Evolutionary conservation across 1,284 basidiomycete genomes (phyloP).

Genomic region (Malassezia pachydermatis): DNA sequence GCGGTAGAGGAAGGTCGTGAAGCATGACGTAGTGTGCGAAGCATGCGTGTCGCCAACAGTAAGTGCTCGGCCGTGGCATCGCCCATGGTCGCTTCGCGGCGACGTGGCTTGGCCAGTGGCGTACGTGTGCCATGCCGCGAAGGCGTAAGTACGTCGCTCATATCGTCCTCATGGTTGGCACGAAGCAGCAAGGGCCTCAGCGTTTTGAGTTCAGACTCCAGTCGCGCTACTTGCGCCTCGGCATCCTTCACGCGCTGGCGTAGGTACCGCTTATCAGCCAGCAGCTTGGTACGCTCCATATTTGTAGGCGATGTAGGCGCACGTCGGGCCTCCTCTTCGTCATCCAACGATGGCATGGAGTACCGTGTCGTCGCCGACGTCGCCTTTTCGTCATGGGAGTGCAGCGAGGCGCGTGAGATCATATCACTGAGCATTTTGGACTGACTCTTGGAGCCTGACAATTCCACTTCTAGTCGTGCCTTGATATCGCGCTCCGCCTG

Average conservation of each 20-base stretch:
- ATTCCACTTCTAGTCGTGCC: slow-evolving; percentile 38
- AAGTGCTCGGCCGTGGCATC: slow-evolving; percentile 51
- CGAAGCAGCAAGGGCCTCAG: slow-evolving; percentile 39
- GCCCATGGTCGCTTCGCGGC: slow-evolving; percentile 44
- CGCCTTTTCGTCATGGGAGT: slow-evolving; percentile 22
- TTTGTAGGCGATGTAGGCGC: slow-evolving; percentile 25
- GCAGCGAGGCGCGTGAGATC: slow-evolving; percentile 31
- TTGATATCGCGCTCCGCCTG: slow-evolving; percentile 29
- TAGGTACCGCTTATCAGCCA: slow-evolving; percentile 42
- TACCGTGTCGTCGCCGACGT: not conserved
- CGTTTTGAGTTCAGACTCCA: slow-evolving; percentile 39
- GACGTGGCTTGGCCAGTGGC: slow-evolving; percentile 21
- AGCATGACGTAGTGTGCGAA: slow-evolving; percentile 33
- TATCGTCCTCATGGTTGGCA: slow-evolving; percentile 20
- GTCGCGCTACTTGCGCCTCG: slow-evolving; percentile 39
- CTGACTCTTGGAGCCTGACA: slow-evolving; percentile 39
- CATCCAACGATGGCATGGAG: no score
- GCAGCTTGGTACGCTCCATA: slow-evolving; percentile 40
- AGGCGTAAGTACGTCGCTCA: not conserved
- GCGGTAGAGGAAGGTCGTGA: slow-evolving; percentile 1
- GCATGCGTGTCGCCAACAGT: slow-evolving; percentile 47
- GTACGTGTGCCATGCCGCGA: slow-evolving; percentile 21
- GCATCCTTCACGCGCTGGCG: slow-evolving; percentile 38
- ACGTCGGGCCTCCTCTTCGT: not conserved
- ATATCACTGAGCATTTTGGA: slow-evolving; percentile 41